phyloP scores from a whole-genome alignment of 768 basidiomycete genomes.

The Leccinum imitatum region DNA sequence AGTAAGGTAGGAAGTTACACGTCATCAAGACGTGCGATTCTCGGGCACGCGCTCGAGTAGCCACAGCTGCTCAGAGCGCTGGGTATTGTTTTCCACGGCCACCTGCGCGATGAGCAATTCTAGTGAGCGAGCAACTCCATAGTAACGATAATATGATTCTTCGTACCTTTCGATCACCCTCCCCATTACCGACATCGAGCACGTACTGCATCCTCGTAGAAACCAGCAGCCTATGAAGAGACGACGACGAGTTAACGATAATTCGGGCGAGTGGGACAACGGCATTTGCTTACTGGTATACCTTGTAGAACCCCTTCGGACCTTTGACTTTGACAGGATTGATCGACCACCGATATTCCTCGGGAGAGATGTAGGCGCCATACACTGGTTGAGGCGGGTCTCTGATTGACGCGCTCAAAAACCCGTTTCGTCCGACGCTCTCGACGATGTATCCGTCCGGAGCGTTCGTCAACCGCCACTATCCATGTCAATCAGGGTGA shows the following conservation, averaged over 20 bases:
- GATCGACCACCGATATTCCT: conserved; percentile 2
- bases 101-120: background rate
- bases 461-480: conserved; percentile 2
- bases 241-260: background rate
- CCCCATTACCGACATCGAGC: background rate
- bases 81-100: background rate
- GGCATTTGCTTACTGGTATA: background rate
- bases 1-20: background rate
- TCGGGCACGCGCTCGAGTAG: conserved; percentile 1
- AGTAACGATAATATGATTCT: background rate
- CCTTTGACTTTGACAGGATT: background rate
- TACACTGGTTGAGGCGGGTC: background rate
- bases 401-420: background rate
- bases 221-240: background rate
- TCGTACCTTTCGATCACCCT: background rate
- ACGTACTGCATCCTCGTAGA: background rate
- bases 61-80: conserved; percentile 8
- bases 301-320: background rate
- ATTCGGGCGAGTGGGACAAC: background rate
- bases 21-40: background rate
- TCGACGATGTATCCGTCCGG: conserved; percentile 2
- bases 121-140: background rate
- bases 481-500: background rate
- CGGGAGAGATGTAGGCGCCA: background rate
- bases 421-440: background rate